Conservation (phyloP, 306 rosid species). For the Glycine soja region DNA sequence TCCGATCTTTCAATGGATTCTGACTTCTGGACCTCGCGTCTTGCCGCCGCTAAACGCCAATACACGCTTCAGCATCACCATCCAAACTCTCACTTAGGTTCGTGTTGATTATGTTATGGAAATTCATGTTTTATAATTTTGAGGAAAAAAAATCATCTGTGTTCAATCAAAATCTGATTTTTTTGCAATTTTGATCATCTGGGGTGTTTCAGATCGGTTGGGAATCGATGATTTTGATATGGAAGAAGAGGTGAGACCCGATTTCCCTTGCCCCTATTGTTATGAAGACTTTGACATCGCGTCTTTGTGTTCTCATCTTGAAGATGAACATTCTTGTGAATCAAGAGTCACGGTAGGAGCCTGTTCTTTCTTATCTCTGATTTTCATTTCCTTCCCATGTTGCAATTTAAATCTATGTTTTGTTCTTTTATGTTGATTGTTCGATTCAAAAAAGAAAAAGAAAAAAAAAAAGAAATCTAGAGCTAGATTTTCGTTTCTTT, state of each 20-base stretch:
- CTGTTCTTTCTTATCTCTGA: conserved; percentile 20
- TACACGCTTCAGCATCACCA: conserved; percentile 73
- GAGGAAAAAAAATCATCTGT: not conserved
- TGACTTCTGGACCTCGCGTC: conserved; percentile 95
- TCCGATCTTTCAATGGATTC: conserved; percentile 80
- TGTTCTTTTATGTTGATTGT: not conserved
- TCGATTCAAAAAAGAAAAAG: conserved; percentile 1
- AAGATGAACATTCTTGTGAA: conserved; percentile 92
- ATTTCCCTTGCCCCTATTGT: conserved; percentile 90
- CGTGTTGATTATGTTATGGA: not conserved
- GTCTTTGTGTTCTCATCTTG: conserved; percentile 91
- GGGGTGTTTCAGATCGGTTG: conserved; percentile 71
- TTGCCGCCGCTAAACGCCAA: conserved; percentile 96
- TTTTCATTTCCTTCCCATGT: not conserved
- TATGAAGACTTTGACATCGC: conserved; percentile 89
- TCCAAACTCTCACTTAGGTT: conserved; percentile 80
- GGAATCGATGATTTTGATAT: conserved; percentile 85
- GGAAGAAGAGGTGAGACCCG: conserved; percentile 90
- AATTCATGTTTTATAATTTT: not conserved
- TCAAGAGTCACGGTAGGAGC: conserved; percentile 76
- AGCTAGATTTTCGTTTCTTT: conserved; percentile 26
- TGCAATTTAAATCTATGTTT: conserved; percentile 38
- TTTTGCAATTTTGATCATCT: not conserved
- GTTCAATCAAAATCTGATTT: conserved; percentile 41
- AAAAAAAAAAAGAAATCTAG: not conserved